These are phyloP conservation scores for Colletotrichum sp. DNA, from an alignment of 2,329 filamentous ascomycete genomes.

Conservation along the genomic window DNA sequence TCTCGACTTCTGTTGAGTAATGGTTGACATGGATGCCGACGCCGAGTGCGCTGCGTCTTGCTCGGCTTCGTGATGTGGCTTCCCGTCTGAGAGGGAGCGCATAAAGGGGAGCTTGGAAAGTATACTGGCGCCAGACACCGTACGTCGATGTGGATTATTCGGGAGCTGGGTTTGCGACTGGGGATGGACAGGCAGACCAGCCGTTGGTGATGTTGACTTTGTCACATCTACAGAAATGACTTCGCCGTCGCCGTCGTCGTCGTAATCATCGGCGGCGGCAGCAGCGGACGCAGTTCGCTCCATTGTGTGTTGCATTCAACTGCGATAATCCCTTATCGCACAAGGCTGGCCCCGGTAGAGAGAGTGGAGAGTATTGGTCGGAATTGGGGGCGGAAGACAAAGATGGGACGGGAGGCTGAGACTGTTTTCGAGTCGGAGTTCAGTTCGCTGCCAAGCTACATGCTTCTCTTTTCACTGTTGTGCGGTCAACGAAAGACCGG, in stretches of 20 bases:
- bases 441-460: background rate
- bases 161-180: background rate
- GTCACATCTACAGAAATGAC: background rate
- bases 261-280: background rate
- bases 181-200: background rate
- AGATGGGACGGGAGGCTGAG: background rate
- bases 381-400: background rate
- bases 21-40: slow-evolving; percentile 31
- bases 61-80: slow-evolving; percentile 31
- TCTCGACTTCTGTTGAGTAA: slow-evolving; percentile 55
- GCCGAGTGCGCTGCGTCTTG: slow-evolving; percentile 31
- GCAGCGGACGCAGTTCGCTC: background rate
- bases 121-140: slow-evolving; percentile 64
- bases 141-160: slow-evolving; percentile 40
- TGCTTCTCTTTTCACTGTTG: background rate
- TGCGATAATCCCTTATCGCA: slow-evolving; percentile 11
- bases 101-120: slow-evolving; percentile 75
- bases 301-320: slow-evolving; percentile 1
- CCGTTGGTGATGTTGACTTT: background rate
- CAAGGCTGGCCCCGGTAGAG: background rate
- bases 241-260: background rate
- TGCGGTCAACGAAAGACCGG: background rate
- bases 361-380: background rate
- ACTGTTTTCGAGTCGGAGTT: background rate
- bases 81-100: slow-evolving; percentile 43